Base-by-base conservation (phyloP, 371 early-diverging fungal genomes). In the Thermomucor indicae-seudaticae region DNA sequence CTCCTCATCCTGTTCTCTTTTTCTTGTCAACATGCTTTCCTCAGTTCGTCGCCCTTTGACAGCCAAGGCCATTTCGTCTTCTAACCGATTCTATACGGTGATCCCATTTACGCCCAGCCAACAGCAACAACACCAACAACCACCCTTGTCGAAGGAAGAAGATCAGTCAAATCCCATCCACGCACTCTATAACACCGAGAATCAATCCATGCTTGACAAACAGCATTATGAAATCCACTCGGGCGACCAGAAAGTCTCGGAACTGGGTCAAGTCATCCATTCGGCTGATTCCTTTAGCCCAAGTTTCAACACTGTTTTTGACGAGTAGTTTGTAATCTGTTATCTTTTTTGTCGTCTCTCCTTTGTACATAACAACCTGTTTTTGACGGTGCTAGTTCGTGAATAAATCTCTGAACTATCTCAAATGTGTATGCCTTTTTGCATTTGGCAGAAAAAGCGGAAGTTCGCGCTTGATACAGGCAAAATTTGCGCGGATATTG, bases 141-240 rank as follows among this genome's bases (percentile, higher is more conserved):
- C 14, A 11, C 37, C 37, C 10, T 3, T 37, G 11, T 3, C 16
- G 19, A 40, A 25, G 12, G 24, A 43, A 39, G 29, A 22, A 72
- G 71, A 43, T 58, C 60, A 35, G 72, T 77, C 72, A 65, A 53
- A 53, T 23, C 25, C 50, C 8, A 54, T 59, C 23, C 60, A 59
- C 47, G 60, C 60, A 25, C 25, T 59, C 25, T 59, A 59, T 27
- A 59, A 59, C 30, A 58, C 32, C 6, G 60, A 59, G 19, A 59
- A 53, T 29, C 54, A 59, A 42, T 46, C 50, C 40, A 37, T 54
- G 34, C 30, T 54, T 10, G 58, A 58, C 14, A 17, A 47, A 7
- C 28, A 43, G 8, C 47, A 51, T 31, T 65, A 52, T 78, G 67
- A 34, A 65, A 58, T 47, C 66, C 65, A 38, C 31, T 30, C 44